Evolutionary conservation across 345 rosid species (phyloP), one percentile per base, ranked within the genome.

Genomic region (Lepidium aucheri): DNA sequence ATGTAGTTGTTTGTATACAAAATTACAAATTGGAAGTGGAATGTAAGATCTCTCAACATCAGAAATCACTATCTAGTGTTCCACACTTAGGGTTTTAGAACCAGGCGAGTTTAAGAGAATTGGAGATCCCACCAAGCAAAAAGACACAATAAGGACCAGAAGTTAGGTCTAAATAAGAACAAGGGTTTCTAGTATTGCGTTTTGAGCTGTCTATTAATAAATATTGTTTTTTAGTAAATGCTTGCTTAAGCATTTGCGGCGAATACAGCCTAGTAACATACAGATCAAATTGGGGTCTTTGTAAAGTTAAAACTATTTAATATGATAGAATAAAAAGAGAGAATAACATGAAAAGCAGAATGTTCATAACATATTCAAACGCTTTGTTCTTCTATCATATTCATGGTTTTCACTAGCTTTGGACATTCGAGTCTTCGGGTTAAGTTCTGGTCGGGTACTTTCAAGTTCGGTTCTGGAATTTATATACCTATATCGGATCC

Each of bases 21-120:
- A 65, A 58, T 41, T 72, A 65, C 67, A 72, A 65, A 22, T 57
- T 22, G 41, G 33, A 58, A 57, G 71, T 72, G 76, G 82, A 78
- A 47, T 67, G 35, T 6, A 16, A 47, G 75, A 24, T 58, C 41
- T 55, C 74, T 75, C 63, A 63, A 52, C 73, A 74, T 47, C 66
- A 65, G 40, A 58, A 49, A 34, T 65, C 76, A 72, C 67, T 58
- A 65, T 65, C 66, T 51, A 34, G 58, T 65, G 46, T 34, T 64
- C 40, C 75, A 71, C 53, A 63, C 35, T 45, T 63, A 44, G 64
- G 57, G 63, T 45, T 57, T 69, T 63, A 62, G 51, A 53, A 18
- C 38, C 69, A 63, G 39, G 63, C 14, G 45, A 52, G 32, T 40
- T 72, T 56, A 38, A 56, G 70, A 72, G 11, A 47, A 22, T 56